Evolutionary conservation across 1,139 yeast genomes (phyloP), one percentile per base, ranked within the genome.

Genomic region (Nadsonia commutata): DNA sequence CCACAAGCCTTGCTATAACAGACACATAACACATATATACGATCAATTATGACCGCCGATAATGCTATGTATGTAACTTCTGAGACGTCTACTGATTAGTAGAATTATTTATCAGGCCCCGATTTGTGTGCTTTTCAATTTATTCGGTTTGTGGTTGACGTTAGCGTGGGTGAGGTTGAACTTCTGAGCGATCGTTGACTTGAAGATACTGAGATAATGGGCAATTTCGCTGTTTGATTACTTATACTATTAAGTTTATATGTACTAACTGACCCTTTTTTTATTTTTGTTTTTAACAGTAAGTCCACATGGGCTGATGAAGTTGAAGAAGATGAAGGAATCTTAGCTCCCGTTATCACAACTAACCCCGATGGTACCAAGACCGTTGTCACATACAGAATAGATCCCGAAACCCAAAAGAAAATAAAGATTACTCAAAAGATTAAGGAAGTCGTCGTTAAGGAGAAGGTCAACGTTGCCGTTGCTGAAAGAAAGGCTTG

Each of bases 341-440:
- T 52, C 36, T 57, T 55, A 31, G 53, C 56, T 37, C 80, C 93
- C 44, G 81, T 77, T 59, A 72, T 83, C 56, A 81, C 78, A 46
- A 74, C 74, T 45, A 84, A 85, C 62, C 70, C 77, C 40, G 96
- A 86, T 58, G 95, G 95, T 44, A 82, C 96, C 50, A 85, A 83
- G 63, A 84, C 95, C 17, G 79, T 88, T 44, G 74, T 86, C 47
- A 76, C 88, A 43, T 88, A 73, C 68, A 75, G 82, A 58, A 46
- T 57, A 41, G 66, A 78, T 51, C 81, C 82, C 55, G 80, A 74
- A 44, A 78, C 80, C 49, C 94, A 95, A 49, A 80, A 84, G 63
- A 85, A 82, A 60, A 84, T 83, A 50, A 84, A 80, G 63, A 74
- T 88, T 45, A 86, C 95, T 40, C 95, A 88, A 63, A 81, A 72